Conservation (phyloP, 2,329 filamentous ascomycete species). For the Ceratocystis ficicola region DNA sequence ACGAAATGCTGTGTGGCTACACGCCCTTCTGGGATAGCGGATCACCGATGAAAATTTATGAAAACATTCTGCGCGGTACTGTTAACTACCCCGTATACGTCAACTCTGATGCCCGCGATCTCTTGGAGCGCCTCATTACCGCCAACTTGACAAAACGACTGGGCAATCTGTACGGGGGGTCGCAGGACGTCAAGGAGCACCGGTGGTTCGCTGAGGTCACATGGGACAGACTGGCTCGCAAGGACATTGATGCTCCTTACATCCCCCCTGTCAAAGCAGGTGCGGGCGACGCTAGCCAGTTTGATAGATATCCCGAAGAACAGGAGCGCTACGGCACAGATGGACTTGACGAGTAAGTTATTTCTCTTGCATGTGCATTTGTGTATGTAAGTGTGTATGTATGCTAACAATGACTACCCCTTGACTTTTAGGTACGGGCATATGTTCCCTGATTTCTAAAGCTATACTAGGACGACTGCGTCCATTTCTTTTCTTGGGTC, state of each 20-base stretch:
- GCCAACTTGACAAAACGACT: slow-evolving; percentile 87
- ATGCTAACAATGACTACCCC: slow-evolving; percentile 4
- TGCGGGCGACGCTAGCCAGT: slow-evolving; percentile 89
- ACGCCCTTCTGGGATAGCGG: slow-evolving; percentile 98
- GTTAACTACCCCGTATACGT: slow-evolving; percentile 97
- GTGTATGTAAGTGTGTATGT: too few relatives aligned
- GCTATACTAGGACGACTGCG: background rate
- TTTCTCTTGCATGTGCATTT: background rate
- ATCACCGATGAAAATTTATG: slow-evolving; percentile 97
- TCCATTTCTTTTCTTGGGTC: background rate
- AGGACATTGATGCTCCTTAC: slow-evolving; percentile 97
- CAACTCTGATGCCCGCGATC: slow-evolving; percentile 82
- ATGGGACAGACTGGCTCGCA: slow-evolving; percentile 85
- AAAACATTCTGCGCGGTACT: slow-evolving; percentile 91
- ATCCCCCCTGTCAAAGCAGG: slow-evolving; percentile 91
- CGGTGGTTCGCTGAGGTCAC: slow-evolving; percentile 96
- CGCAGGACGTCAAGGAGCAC: slow-evolving; percentile 87
- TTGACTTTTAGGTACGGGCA: slow-evolving; percentile 50
- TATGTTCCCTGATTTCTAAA: slow-evolving; percentile 63
- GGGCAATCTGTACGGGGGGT: slow-evolving; percentile 83
- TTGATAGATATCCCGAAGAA: slow-evolving; percentile 96
- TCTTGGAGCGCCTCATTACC: slow-evolving; percentile 87
- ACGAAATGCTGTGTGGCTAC: slow-evolving; percentile 98
- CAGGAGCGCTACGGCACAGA: slow-evolving; percentile 75
- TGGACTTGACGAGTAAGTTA: slow-evolving; percentile 70